Percentiles rank a stretch among this genome's conserved stretches.
These are phyloP conservation scores for Malus hybrid DNA, from an alignment of 331 rosid species.

Conservation along the genomic window DNA sequence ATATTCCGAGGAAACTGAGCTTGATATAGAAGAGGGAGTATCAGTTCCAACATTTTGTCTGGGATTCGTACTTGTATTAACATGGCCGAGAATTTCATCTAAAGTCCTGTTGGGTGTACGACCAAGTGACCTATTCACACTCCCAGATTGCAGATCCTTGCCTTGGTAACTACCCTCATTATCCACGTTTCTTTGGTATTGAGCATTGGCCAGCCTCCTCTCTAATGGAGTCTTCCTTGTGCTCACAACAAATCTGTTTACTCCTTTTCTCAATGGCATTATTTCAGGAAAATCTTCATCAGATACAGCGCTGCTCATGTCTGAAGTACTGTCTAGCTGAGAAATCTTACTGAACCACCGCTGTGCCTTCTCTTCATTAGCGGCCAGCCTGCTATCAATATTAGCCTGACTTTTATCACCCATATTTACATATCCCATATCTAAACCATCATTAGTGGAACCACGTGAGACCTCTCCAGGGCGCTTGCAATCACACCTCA, in stretches of 20 bases:
- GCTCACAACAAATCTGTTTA: conserved; percentile 88
- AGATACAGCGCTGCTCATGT: conserved; percentile 39
- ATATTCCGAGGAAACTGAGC: conserved; percentile 20
- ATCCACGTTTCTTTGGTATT: conserved; percentile 45
- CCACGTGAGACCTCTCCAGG: conserved; percentile 49
- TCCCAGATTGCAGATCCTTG: conserved; percentile 21
- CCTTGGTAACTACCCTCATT: conserved; percentile 24
- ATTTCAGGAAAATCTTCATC: conserved; percentile 94
- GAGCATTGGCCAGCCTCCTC: conserved; percentile 62
- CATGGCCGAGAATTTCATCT: conserved; percentile 29
- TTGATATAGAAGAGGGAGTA: conserved; percentile 7
- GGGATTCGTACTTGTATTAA: conserved; percentile 12
- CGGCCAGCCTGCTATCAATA: conserved; percentile 51
- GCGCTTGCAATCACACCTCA: conserved; percentile 89
- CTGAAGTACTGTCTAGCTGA: conserved; percentile 60
- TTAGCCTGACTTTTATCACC: conserved; percentile 21
- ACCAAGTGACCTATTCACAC: conserved; percentile 15
- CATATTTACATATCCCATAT: conserved; percentile 32
- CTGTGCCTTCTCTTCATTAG: conserved; percentile 87
- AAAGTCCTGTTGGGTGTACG: conserved; percentile 5
- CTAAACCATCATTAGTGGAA: conserved; percentile 21
- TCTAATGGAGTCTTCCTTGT: conserved; percentile 78
- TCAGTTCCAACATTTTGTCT: conserved; percentile 18
- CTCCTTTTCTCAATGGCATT: conserved; percentile 94
- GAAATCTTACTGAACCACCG: conserved; percentile 88